Evolutionary conservation across 2,329 filamentous ascomycete species (phyloP).

Genomic region (Amauroascus verrucosus): DNA sequence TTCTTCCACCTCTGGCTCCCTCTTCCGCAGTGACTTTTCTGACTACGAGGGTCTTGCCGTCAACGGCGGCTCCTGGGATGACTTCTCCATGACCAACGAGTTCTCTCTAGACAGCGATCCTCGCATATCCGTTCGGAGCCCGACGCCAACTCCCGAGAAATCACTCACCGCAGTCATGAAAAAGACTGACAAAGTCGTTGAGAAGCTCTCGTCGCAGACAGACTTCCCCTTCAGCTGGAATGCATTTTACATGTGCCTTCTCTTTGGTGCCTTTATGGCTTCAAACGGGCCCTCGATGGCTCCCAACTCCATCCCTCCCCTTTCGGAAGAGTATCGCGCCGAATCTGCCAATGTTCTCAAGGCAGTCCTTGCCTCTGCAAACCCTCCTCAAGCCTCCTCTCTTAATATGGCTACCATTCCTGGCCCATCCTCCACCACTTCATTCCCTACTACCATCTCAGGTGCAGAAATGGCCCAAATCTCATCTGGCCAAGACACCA

Average conservation of each 20-base stretch:
- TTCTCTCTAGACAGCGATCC: slow-evolving; percentile 34
- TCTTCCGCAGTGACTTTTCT: slow-evolving; percentile 59
- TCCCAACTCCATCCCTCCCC: slow-evolving; percentile 45
- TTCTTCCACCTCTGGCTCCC: slow-evolving; percentile 34
- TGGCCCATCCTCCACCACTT: slow-evolving; percentile 16
- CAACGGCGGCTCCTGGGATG: slow-evolving; percentile 67
- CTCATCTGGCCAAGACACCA: slow-evolving; percentile 22
- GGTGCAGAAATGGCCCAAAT: slow-evolving; percentile 34
- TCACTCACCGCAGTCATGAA: slow-evolving; percentile 35
- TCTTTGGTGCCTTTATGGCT: slow-evolving; percentile 90
- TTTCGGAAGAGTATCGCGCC: slow-evolving; percentile 39
- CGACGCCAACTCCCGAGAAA: slow-evolving; percentile 23
- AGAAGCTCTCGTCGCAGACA: slow-evolving; percentile 36
- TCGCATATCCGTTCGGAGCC: slow-evolving; percentile 23
- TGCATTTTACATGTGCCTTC: slow-evolving; percentile 86
- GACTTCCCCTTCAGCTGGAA: slow-evolving; percentile 57
- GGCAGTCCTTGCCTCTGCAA: slow-evolving; percentile 35
- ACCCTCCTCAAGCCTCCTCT: slow-evolving; percentile 39
- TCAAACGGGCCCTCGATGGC: slow-evolving; percentile 63
- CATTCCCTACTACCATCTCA: slow-evolving; percentile 28
- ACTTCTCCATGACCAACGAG: slow-evolving; percentile 66
- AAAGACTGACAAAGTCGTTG: slow-evolving; percentile 30
- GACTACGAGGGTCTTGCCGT: slow-evolving; percentile 79
- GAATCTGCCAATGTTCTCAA: slow-evolving; percentile 41
- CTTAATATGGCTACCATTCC: slow-evolving; percentile 29